Evolutionary conservation across 345 rosid species (phyloP).

Genomic region (Kernera saxatilis): DNA sequence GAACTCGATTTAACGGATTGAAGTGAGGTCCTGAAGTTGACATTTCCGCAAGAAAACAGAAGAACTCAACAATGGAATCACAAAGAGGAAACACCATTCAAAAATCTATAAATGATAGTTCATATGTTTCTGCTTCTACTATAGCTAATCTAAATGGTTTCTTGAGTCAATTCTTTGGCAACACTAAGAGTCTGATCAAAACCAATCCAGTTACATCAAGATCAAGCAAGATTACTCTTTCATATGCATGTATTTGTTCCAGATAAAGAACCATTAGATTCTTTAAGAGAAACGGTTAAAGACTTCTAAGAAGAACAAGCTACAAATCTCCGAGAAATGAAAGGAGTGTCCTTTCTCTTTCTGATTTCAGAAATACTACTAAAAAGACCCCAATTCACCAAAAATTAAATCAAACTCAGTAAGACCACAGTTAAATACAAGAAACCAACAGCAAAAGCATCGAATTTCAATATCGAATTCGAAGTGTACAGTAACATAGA

Average conservation of each 20-base stretch:
- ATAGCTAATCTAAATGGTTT: not conserved
- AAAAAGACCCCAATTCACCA: not conserved
- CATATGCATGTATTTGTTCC: not conserved
- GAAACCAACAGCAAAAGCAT: not conserved
- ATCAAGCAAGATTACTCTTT: not conserved
- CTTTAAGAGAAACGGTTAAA: not conserved
- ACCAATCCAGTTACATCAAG: not conserved
- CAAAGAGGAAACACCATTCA: not conserved
- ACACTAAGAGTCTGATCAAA: not conserved
- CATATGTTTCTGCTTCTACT: not conserved
- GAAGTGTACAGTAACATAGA: not conserved
- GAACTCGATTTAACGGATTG: conserved; percentile 77
- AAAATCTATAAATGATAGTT: not conserved
- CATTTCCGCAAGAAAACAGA: not conserved
- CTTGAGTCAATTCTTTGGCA: not conserved
- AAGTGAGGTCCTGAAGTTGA: conserved; percentile 74
- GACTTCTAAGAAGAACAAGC: not conserved
- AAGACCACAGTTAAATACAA: not conserved
- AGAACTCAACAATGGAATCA: not conserved
- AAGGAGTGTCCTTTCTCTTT: not conserved
- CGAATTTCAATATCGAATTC: not conserved
- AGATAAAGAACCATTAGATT: not conserved
- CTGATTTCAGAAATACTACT: not conserved
- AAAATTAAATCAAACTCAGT: not conserved
- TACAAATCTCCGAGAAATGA: not conserved